Base-by-base conservation (phyloP, 2,329 filamentous ascomycete species). In the Paracoccidioides brasiliensis region DNA sequence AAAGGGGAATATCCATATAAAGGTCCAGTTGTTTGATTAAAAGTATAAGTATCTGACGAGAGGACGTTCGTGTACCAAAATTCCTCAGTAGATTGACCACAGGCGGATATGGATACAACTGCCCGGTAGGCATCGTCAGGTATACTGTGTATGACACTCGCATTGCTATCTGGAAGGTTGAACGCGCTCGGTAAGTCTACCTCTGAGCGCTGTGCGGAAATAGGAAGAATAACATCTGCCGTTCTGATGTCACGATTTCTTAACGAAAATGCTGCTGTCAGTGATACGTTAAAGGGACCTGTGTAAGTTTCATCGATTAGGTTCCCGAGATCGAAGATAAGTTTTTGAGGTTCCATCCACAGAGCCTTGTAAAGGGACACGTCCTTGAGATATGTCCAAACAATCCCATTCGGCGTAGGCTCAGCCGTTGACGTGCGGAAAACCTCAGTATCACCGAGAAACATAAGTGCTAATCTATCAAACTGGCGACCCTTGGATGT, bases 31-130 rank as follows among this genome's bases (percentile, higher is more conserved):
- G 75, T 76, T 5, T 70, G 67, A 4, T 76, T 73, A 64, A 90
- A 91, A 3, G 78, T 77, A 40, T 76, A 60, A 3, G 74, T 74
- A 59, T 83, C 78, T 8, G 79, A 80, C 45, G 83, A 77, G 2
- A 85, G 78, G 1, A 89, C 82, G 64, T 91, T 91, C 56, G 78
- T 80, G 82, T 86, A 93, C 87, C 88, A 94, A 64, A 91, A 91
- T 67, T 94, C 88, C 70, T 93, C 88, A 14, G 76, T 72, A 0
- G 78, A 78, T 67, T 93, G 88, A 0, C 86, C 88, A 61, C 83
- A 88, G 14, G 88, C 86, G 7, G 85, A 82, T n/a, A 93, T 77
- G 0, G 85, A 82, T 55, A 91, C 80, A 7, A 90, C 79, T 15
- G 88, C 88, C 56, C 83, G 81, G 54, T 80, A 79, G 22, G 78